These are phyloP conservation scores for Avena atlantica DNA, from an alignment of 176 grass and related monocot genomes.

Conservation along the genomic window DNA sequence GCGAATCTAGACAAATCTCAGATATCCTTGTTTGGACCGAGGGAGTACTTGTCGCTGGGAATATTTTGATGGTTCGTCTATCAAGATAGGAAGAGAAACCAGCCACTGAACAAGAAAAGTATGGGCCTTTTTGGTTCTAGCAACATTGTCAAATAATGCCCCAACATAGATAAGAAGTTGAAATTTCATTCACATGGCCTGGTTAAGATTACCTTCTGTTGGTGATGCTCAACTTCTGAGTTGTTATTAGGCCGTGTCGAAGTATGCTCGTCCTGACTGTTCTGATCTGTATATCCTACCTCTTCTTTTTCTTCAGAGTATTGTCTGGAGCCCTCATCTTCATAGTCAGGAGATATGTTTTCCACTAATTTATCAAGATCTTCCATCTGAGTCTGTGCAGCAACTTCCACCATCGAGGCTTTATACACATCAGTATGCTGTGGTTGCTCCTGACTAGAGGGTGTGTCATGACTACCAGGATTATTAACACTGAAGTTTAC, in stretches of 20 bases:
- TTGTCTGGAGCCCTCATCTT: constrained; percentile 53
- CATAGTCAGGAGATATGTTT: constrained; percentile 41
- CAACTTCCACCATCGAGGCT: constrained; percentile 32
- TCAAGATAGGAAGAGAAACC: constrained; percentile 35
- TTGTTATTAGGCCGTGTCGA: constrained; percentile 48
- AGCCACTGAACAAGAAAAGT: constrained; percentile 4
- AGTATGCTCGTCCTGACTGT: constrained; percentile 48
- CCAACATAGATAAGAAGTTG: constrained; percentile 30
- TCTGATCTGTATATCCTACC: constrained; percentile 50
- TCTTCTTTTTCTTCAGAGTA: constrained; percentile 48
- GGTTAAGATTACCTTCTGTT: constrained; percentile 50
- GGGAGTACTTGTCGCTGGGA: background rate
- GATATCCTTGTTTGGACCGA: no score
- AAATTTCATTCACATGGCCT: background rate
- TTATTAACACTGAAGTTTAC: constrained; percentile 52
- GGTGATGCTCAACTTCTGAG: constrained; percentile 29
- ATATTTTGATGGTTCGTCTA: constrained; percentile 6
- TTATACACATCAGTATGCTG: constrained; percentile 49
- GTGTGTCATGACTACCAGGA: constrained; percentile 62
- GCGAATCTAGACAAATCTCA: no score
- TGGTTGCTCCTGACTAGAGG: constrained; percentile 63
- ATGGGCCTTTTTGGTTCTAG: constrained; percentile 22
- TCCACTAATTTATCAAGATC: constrained; percentile 42
- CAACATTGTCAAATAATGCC: constrained; percentile 6
- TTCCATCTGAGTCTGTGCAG: constrained; percentile 45